phyloP scores from a whole-genome alignment of 768 basidiomycete genomes.

The Asterophora lycoperdoides region DNA sequence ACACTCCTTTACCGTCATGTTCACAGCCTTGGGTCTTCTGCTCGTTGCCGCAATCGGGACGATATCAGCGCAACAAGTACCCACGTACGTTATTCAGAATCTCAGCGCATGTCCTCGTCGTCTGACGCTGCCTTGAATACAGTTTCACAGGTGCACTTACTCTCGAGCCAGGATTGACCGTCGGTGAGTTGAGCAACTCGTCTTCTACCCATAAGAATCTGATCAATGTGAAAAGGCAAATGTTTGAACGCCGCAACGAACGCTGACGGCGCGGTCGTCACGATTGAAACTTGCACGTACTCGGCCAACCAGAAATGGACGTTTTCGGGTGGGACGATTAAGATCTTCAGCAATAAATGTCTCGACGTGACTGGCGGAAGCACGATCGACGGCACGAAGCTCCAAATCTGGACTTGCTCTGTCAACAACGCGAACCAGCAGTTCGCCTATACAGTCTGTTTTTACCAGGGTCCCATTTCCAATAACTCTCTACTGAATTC shows the following conservation, averaged over 20 bases:
- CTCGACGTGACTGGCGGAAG: slow-evolving; percentile 43
- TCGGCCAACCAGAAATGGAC: slow-evolving; percentile 45
- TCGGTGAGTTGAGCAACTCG: slow-evolving; percentile 29
- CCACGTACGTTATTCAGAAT: slow-evolving; percentile 14
- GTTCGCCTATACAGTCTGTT: slow-evolving; percentile 41
- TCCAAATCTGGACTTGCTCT: slow-evolving; percentile 52
- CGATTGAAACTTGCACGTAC: slow-evolving; percentile 43
- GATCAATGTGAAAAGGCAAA: slow-evolving; percentile 11
- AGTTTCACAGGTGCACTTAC: slow-evolving; percentile 42
- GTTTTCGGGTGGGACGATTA: slow-evolving; percentile 39
- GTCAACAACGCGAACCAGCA: slow-evolving; percentile 39
- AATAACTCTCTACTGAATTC: neutral
- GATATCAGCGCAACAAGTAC: slow-evolving; percentile 28
- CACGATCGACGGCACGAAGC: slow-evolving; percentile 38
- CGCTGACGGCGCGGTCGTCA: slow-evolving; percentile 31
- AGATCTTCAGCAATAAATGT: slow-evolving; percentile 45
- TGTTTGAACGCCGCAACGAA: no score
- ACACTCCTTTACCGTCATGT: slow-evolving; percentile 12
- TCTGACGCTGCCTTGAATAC: neutral
- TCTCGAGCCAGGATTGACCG: slow-evolving; percentile 40
- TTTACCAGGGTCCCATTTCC: neutral
- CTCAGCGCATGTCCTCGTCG: neutral
- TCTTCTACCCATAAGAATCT: neutral
- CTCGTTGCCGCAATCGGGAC: slow-evolving; percentile 13
- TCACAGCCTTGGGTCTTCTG: slow-evolving; percentile 4